Evolutionary conservation across 306 rosid genomes (phyloP), one percentile per base, ranked within the genome.

Genomic region (Cucumis sativus): DNA sequence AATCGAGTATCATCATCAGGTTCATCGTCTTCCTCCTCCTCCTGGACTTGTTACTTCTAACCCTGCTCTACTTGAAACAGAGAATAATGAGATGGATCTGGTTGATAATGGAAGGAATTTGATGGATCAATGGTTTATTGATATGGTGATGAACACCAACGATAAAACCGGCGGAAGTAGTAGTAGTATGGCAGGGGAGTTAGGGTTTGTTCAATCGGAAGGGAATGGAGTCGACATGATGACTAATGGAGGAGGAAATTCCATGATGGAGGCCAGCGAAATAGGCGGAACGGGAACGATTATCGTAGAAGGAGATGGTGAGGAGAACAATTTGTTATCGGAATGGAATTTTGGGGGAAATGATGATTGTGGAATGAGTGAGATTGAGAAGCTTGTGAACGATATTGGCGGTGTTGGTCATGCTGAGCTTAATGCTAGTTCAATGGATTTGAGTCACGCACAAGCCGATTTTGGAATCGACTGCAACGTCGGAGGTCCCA

Each of bases 71-170:
- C 33, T 15, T 55, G 51, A 39, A 30, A 47, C 37, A 11, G 61
- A 18, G 23, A 12, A 43, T 2, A 30, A 57, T 3, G 70, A 74
- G 20, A 52, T 2, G 65, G 77, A 47, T 37, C 55, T 51, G 74
- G 11, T 37, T 5, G 57, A 58, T 10, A 76, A 17, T 17, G 77
- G 49, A 39, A 16, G 30, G 64, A 54, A 18, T 54, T 10, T 17
- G 58, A 21, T 76, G 75, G 83, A 80, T 54, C 83, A 47, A 15
- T 81, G 83, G 80, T 75, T 81, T n/a, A 35, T 57, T 5, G 80
- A 81, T 25, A 77, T 77, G 80, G 78, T 76, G 77, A 67, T 75
- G 77, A 57, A 61, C 16, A 28, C 56, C 1, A 45, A 35, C 21
- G 64, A 81, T 0, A 62, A 25, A 7, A 40, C 11, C 8, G 51